Base-by-base conservation (phyloP, 805 yeast species). In the Grigorovia yakushimaensis region DNA sequence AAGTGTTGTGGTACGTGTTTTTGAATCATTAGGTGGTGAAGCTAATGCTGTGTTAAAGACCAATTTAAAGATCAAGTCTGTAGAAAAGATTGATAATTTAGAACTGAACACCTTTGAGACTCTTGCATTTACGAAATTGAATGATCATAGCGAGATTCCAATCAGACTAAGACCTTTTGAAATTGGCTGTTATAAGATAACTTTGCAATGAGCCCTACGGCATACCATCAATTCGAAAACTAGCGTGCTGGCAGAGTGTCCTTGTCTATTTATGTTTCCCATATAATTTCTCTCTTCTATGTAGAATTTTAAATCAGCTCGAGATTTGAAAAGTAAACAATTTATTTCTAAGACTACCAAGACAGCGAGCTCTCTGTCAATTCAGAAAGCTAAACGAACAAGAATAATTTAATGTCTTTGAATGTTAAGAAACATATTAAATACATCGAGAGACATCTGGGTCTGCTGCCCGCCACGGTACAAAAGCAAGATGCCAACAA, bases 11-110 rank as follows among this genome's bases (percentile, higher is more conserved):
- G 69, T 85, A 27, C 77, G 98, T 55, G 74, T 88, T 1, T 91
- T 88, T 65, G 98, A 91, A 60, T 69, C 95, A 0, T 71, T 91
- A 41, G 98, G 98, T 6, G 98, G 97, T 42, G 70, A 70, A 46
- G 71, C 84, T 1, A 60, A 57, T 3, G 89, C 84, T 1, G 60
- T 54, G 4, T 61, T 88, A 33, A 61, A 60, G 18, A 69, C 83
- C 33, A 64, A 67, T 18, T 64, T 74, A 35, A 70, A 76, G 0
- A 59, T 81, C 35, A 65, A 59, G 19, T 64, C 68, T 46, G 80
- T 82, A 6, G 69, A 61, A 59, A 73, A 76, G 58, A 80, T 82
- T 5, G 78, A 78, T 56, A 74, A 79, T 22, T 66, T 82, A 59
- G 88, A 82, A 57, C 42, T 58, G 33, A 74, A 77, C 42, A 74